Evolutionary conservation across 495 filamentous ascomycete species (phyloP).

Genomic region (Neurospora africana): DNA sequence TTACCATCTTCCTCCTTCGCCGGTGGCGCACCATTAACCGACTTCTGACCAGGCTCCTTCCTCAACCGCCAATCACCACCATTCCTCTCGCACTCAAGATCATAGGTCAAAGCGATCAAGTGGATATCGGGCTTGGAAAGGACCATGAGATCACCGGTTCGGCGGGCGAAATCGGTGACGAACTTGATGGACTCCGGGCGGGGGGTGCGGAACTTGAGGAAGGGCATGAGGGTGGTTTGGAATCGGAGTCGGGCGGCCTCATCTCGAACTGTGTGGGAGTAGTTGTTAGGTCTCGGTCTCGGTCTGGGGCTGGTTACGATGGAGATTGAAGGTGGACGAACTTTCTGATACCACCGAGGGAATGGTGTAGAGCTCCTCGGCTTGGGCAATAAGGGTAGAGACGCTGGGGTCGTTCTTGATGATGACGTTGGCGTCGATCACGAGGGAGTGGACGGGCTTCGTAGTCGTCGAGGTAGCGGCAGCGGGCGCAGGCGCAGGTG

Average conservation of each 20-base stretch:
- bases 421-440: slow-evolving; percentile 86
- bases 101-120: slow-evolving; percentile 81
- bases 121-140: slow-evolving; percentile 82
- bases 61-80: slow-evolving; percentile 69
- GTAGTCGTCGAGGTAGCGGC: background rate
- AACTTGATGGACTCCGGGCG: slow-evolving; percentile 62
- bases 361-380: slow-evolving; percentile 71
- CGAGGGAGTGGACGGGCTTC: slow-evolving; percentile 71
- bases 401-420: slow-evolving; percentile 78
- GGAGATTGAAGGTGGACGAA: slow-evolving; percentile 16
- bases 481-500: background rate
- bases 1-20: slow-evolving; percentile 14
- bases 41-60: slow-evolving; percentile 65
- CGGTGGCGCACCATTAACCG: slow-evolving; percentile 59
- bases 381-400: slow-evolving; percentile 63
- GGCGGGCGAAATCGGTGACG: slow-evolving; percentile 75
- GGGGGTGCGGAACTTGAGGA: slow-evolving; percentile 67
- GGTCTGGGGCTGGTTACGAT: background rate
- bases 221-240: slow-evolving; percentile 72
- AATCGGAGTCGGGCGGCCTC: slow-evolving; percentile 67
- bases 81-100: slow-evolving; percentile 77
- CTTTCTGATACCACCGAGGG: slow-evolving; percentile 85
- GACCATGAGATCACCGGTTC: slow-evolving; percentile 80
- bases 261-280: slow-evolving; percentile 40
- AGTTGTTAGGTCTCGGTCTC: background rate